Conservation (phyloP, 1,139 yeast species). For the Magnusiomyces fungicola region DNA sequence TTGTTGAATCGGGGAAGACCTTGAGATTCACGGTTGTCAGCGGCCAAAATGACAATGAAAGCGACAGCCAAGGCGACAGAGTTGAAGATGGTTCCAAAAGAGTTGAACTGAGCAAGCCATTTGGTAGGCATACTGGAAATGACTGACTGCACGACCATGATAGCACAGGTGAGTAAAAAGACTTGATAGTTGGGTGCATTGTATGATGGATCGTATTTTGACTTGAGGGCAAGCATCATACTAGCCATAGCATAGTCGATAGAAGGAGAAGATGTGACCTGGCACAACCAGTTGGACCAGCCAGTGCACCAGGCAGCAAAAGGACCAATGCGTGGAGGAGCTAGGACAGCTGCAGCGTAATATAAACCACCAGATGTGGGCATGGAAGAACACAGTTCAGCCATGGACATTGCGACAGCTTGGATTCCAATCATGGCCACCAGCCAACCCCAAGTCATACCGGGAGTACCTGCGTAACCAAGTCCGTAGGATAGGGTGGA, state of each 20-base stretch:
- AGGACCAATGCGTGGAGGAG: conserved; percentile 44
- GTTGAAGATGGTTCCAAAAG: conserved; percentile 46
- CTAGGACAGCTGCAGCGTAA: conserved; percentile 50
- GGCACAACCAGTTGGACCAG: conserved; percentile 53
- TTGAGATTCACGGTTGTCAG: conserved; percentile 35
- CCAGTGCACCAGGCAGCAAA: conserved; percentile 53
- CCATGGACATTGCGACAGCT: conserved; percentile 46
- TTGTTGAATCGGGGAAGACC: conserved; percentile 48
- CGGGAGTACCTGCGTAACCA: conserved; percentile 51
- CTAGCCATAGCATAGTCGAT: conserved; percentile 55
- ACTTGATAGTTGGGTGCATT: conserved; percentile 44
- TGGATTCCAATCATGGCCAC: conserved; percentile 45
- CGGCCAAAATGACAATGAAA: conserved; percentile 51
- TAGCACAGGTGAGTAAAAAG: conserved; percentile 45
- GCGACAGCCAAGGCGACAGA: conserved; percentile 45
- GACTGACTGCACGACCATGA: conserved; percentile 44
- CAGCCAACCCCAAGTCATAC: conserved; percentile 59
- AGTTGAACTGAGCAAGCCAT: conserved; percentile 50
- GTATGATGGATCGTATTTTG: conserved; percentile 33
- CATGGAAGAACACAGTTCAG: conserved; percentile 52
- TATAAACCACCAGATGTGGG: conserved; percentile 66
- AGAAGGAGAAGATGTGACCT: conserved; percentile 55
- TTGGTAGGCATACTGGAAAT: conserved; percentile 39
- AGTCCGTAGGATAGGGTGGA: conserved; percentile 36
- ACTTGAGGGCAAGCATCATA: conserved; percentile 50